These are phyloP conservation scores for Metschnikowia sp. DNA, from an alignment of 805 yeast genomes.

Conservation along the genomic window DNA sequence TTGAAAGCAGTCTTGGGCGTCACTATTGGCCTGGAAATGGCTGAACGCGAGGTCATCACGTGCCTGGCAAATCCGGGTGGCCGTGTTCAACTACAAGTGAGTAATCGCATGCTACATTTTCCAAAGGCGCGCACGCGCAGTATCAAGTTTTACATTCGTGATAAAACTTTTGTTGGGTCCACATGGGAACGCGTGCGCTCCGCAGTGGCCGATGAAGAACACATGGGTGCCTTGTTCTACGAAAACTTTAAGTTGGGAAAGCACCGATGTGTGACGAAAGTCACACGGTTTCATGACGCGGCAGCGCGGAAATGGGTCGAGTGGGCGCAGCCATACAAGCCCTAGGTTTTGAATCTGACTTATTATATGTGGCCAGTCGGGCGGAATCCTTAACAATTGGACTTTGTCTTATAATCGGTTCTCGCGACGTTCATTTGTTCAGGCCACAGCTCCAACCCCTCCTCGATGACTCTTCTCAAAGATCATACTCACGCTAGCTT, in stretches of 20 bases:
- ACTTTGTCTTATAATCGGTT: too few relatives aligned
- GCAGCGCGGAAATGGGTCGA: constrained; percentile 12
- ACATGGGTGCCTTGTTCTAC: constrained; percentile 14
- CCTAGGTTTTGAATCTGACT: too few relatives aligned
- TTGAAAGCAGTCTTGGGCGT: constrained; percentile 6
- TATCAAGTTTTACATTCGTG: constrained; percentile 3
- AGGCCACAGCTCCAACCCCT: too few relatives aligned
- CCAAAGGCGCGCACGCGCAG: constrained; percentile 14
- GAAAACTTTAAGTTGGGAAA: constrained; percentile 9
- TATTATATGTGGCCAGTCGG: too few relatives aligned
- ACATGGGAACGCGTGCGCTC: constrained; percentile 12
- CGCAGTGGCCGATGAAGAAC: constrained; percentile 9
- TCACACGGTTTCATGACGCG: constrained; percentile 9
- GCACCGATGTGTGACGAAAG: constrained; percentile 18
- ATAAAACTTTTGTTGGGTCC: constrained; percentile 1
- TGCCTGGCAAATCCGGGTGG: constrained; percentile 17
- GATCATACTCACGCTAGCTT: too few relatives aligned
- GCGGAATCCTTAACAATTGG: too few relatives aligned
- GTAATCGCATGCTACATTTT: constrained; percentile 14
- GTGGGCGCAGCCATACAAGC: constrained; percentile 4
- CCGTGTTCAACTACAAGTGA: constrained; percentile 16
- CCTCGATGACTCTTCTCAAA: too few relatives aligned
- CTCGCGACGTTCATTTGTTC: too few relatives aligned
- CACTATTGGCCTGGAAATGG: constrained; percentile 2
- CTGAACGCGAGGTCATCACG: constrained; percentile 13